Conservation (phyloP, 345 rosid species). For the Rubroshorea leprosula region DNA sequence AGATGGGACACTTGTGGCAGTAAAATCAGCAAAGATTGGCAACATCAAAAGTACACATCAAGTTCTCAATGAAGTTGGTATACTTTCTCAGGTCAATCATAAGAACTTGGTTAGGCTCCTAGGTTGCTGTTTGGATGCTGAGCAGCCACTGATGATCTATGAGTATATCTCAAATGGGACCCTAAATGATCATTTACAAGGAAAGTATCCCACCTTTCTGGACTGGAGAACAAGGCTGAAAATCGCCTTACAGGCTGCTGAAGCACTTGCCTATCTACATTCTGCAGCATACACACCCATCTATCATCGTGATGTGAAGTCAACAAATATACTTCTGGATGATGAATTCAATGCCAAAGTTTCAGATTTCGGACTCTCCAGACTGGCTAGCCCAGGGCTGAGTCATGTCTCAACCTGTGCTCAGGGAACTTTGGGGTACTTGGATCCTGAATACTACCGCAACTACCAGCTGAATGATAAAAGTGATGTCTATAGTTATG, state of each 20-base stretch:
- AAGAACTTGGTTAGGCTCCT: slow-evolving; percentile 50
- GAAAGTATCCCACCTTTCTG: slow-evolving; percentile 25
- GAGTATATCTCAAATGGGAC: slow-evolving; percentile 57
- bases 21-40: slow-evolving; percentile 60
- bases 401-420: slow-evolving; percentile 69
- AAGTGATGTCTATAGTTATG: slow-evolving; percentile 59
- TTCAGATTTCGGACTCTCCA: slow-evolving; percentile 53
- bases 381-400: slow-evolving; percentile 48
- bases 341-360: slow-evolving; percentile 43
- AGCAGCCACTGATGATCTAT: slow-evolving; percentile 53
- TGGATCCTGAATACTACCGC: slow-evolving; percentile 58
- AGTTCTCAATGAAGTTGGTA: slow-evolving; percentile 60
- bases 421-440: slow-evolving; percentile 58
- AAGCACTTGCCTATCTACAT: slow-evolving; percentile 56
- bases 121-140: slow-evolving; percentile 56
- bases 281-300: slow-evolving; percentile 49
- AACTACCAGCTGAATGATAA: slow-evolving; percentile 53
- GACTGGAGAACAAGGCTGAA: slow-evolving; percentile 48
- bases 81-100: slow-evolving; percentile 64
- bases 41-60: slow-evolving; percentile 58
- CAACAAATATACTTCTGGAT: slow-evolving; percentile 53
- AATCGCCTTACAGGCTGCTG: slow-evolving; percentile 48
- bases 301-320: slow-evolving; percentile 58
- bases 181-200: slow-evolving; percentile 48
- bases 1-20: slow-evolving; percentile 47